Percentiles rank a stretch among this genome's conserved stretches.
Conservation (phyloP, 164 flowering plant species). For the Tetrastigma voinierianum region DNA sequence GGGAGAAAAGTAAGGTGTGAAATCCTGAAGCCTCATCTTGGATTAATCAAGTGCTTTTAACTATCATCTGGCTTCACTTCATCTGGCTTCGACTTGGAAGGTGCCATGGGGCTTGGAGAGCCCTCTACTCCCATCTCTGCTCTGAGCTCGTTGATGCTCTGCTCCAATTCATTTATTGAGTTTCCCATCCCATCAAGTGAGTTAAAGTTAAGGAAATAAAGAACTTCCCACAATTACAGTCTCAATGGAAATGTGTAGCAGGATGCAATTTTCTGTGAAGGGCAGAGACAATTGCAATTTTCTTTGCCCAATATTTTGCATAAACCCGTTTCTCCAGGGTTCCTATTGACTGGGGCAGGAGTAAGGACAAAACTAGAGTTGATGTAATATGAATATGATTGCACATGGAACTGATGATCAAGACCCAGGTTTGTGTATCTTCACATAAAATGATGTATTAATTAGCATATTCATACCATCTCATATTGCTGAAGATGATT, state of each 20-base stretch:
- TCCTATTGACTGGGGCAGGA: too few species aligned
- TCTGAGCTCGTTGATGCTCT: slow-evolving; percentile 81
- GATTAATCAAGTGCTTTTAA: slow-evolving; percentile 16
- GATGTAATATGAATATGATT: not conserved
- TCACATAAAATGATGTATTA: too few species aligned
- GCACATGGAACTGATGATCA: not conserved
- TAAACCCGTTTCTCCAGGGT: not conserved
- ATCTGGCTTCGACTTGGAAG: slow-evolving; percentile 29
- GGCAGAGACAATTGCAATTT: not conserved
- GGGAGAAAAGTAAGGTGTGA: slow-evolving; percentile 1
- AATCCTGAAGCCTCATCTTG: not conserved
- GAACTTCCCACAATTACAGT: not conserved
- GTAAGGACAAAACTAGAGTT: not conserved
- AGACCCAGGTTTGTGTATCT: not conserved
- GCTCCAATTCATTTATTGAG: slow-evolving; percentile 80
- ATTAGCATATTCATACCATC: too few species aligned
- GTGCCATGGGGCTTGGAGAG: slow-evolving; percentile 57
- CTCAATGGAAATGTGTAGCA: not conserved
- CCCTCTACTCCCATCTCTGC: slow-evolving; percentile 78
- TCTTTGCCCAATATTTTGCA: not conserved
- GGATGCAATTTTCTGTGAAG: too few species aligned
- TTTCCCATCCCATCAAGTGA: slow-evolving; percentile 87
- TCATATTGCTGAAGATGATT: too few species aligned
- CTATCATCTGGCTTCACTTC: slow-evolving; percentile 35
- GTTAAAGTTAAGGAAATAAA: slow-evolving; percentile 47